Conservation (phyloP, 108 stramenopile genomes). For the Skeletonema costatum region DNA sequence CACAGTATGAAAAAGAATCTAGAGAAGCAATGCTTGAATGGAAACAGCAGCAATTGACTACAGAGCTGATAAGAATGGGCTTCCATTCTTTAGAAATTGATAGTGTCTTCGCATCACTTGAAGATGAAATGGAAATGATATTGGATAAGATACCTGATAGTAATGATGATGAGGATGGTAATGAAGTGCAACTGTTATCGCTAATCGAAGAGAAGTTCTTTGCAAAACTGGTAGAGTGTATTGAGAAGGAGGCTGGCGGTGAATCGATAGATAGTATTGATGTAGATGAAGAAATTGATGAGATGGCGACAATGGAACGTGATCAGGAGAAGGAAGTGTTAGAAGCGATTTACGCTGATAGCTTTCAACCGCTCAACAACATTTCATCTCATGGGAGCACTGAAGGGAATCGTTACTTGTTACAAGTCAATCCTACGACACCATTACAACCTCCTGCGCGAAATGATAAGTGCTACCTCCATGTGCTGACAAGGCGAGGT, state of each 20-base stretch:
- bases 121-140: neutral
- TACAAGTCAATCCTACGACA: conserved; percentile 40
- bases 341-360: conserved; percentile 71
- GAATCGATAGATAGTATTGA: neutral
- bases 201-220: conserved; percentile 11
- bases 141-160: neutral
- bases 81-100: conserved; percentile 30
- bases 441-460: conserved; percentile 46
- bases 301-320: conserved; percentile 55
- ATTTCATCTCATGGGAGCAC: neutral
- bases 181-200: conserved; percentile 3
- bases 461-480: conserved; percentile 47
- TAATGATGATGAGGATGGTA: conserved; percentile 7
- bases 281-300: conserved; percentile 35
- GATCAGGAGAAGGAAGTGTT: conserved; percentile 70
- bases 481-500: conserved; percentile 51
- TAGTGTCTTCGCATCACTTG: neutral
- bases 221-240: conserved; percentile 9
- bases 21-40: conserved; percentile 5
- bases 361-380: conserved; percentile 30
- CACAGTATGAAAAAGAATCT: conserved; percentile 50
- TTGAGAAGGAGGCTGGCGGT: neutral
- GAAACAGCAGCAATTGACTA: conserved; percentile 16
- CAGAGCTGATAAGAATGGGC: conserved; percentile 28
- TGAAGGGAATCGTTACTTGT: conserved; percentile 33